These are phyloP conservation scores for Pleurotus tuoliensis DNA, from an alignment of 768 basidiomycete genomes.

Conservation along the genomic window DNA sequence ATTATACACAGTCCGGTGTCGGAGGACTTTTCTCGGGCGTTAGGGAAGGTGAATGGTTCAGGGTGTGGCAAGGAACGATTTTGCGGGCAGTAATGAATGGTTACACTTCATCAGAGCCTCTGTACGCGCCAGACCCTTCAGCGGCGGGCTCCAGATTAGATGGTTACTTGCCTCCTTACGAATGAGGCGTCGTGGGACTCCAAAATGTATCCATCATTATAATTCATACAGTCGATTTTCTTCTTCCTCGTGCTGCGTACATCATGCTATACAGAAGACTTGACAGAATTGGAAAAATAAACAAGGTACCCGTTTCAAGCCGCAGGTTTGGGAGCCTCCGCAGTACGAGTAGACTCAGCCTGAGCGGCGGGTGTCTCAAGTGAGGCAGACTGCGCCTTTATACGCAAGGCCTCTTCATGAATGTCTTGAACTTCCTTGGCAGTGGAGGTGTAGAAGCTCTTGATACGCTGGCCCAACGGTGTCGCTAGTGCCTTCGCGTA, in stretches of 20 bases:
- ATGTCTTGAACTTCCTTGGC: constrained; percentile 88
- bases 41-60: constrained; percentile 78
- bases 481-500: constrained; percentile 75
- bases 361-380: neutral
- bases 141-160: constrained; percentile 21
- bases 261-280: neutral
- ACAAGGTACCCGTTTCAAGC: neutral
- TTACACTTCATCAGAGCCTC: constrained; percentile 35
- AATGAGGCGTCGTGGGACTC: too few relatives aligned
- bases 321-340: neutral
- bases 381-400: constrained; percentile 59
- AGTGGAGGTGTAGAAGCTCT: constrained; percentile 81
- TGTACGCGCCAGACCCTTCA: constrained; percentile 16
- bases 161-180: constrained; percentile 19
- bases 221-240: too few relatives aligned
- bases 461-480: constrained; percentile 72
- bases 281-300: too few relatives aligned
- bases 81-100: constrained; percentile 48
- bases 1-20: constrained; percentile 24
- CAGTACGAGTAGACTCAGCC: neutral
- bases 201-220: neutral
- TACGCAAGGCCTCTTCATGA: constrained; percentile 87
- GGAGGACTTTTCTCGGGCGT: constrained; percentile 48
- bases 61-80: constrained; percentile 70
- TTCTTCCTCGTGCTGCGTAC: neutral